phyloP scores from a whole-genome alignment of 305 asterid species.

The Fraxinus angustifolia region DNA sequence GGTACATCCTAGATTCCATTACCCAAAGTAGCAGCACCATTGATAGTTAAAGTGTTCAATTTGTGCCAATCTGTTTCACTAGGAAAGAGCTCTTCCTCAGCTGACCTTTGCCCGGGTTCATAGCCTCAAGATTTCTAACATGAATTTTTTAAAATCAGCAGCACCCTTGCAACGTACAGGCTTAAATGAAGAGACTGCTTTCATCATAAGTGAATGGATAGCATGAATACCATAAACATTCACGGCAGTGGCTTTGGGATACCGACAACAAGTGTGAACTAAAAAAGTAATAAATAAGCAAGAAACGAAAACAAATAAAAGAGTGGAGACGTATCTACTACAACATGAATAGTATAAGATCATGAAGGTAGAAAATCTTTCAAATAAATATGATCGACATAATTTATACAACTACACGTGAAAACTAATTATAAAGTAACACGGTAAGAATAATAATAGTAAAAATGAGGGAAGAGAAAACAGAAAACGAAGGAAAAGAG shows the following conservation, averaged over 20 bases:
- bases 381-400: too few species aligned
- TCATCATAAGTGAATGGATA: conserved; percentile 63
- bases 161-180: conserved; percentile 1
- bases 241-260: conserved; percentile 74
- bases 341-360: too few species aligned
- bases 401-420: too few species aligned
- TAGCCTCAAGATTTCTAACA: conserved; percentile 72
- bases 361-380: too few species aligned
- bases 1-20: conserved; percentile 79
- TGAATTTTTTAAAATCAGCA: conserved; percentile 27
- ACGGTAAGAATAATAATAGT: too few species aligned
- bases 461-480: too few species aligned
- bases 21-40: conserved; percentile 65
- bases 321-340: too few species aligned
- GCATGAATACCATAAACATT: conserved; percentile 67
- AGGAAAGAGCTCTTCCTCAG: conserved; percentile 70
- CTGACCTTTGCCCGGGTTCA: conserved; percentile 83
- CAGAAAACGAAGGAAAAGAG: too few species aligned
- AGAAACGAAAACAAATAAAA: too few species aligned
- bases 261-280: not conserved
- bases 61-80: conserved; percentile 62
- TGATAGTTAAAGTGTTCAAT: conserved; percentile 74
- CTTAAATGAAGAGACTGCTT: conserved; percentile 45
- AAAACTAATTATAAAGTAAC: too few species aligned
- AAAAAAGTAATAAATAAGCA: too few species aligned